A percentile compares a stretch with the other conserved stretches of the same genome.
Conservation (phyloP, 2,329 filamentous ascomycete genomes). For the Seiridium unicorne region DNA sequence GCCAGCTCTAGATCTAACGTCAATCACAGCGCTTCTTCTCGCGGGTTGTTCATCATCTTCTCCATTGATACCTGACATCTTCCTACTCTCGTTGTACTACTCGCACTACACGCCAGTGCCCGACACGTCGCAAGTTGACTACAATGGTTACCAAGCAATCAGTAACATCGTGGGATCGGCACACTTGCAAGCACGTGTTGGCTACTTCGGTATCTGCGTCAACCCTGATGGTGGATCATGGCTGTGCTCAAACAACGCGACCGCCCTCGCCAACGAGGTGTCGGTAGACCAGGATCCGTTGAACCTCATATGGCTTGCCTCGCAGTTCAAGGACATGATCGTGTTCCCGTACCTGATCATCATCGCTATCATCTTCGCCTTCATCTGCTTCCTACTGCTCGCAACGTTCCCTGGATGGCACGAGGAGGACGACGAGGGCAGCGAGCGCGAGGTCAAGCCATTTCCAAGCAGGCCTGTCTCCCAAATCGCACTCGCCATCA, state of each 20-base stretch:
- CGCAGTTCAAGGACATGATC: constrained; percentile 97
- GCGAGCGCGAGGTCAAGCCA: constrained; percentile 86
- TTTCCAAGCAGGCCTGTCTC: constrained; percentile 92
- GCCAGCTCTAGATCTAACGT: neutral
- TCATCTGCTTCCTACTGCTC: constrained; percentile 90
- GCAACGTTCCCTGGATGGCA: constrained; percentile 98
- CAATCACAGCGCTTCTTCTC: constrained; percentile 71
- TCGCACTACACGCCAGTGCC: constrained; percentile 79
- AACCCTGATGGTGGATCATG: constrained; percentile 87
- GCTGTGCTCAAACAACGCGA: constrained; percentile 97
- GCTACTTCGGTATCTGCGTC: constrained; percentile 97
- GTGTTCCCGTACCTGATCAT: constrained; percentile 98
- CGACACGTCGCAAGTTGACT: constrained; percentile 85
- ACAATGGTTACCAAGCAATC: constrained; percentile 81
- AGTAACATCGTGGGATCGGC: constrained; percentile 86
- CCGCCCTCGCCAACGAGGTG: constrained; percentile 84
- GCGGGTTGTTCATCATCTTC: constrained; percentile 97
- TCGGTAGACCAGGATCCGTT: constrained; percentile 90
- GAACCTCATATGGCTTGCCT: constrained; percentile 95
- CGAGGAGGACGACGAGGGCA: constrained; percentile 81
- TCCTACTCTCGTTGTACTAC: constrained; percentile 98
- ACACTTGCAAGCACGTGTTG: constrained; percentile 84
- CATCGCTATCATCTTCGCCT: constrained; percentile 95
- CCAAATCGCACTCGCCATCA: constrained; percentile 88
- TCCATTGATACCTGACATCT: constrained; percentile 91